A percentile compares a stretch with the other conserved stretches of the same genome.
These are phyloP conservation scores for Xerocomellus dryophilus DNA, from an alignment of 768 basidiomycete genomes.

Conservation along the genomic window DNA sequence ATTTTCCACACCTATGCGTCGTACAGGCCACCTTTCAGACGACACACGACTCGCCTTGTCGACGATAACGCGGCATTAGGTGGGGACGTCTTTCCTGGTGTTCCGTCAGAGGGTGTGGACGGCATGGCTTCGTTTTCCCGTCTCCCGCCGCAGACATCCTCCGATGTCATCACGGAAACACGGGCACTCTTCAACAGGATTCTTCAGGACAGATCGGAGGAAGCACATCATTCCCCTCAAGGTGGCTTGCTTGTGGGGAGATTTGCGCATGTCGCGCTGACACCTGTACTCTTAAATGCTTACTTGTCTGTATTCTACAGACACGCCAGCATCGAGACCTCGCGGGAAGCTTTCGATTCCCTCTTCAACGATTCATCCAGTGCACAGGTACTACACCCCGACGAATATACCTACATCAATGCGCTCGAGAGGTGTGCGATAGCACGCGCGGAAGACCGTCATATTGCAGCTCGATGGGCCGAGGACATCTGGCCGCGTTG, in stretches of 20 bases:
- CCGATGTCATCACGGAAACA: conserved; percentile 72
- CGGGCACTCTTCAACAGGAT: conserved; percentile 63
- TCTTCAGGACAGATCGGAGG: conserved; percentile 37
- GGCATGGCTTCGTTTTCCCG: conserved; percentile 36
- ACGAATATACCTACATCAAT: conserved; percentile 57
- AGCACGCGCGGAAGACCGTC: conserved; percentile 43
- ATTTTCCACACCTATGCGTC: conserved; percentile 86
- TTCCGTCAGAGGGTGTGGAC: conserved; percentile 1
- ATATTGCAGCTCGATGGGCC: conserved; percentile 48
- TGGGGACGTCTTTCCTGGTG: conserved; percentile 1
- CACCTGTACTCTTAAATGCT: conserved; percentile 67
- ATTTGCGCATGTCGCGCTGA: conserved; percentile 58
- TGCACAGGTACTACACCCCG: conserved; percentile 36
- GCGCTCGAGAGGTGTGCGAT: conserved; percentile 64
- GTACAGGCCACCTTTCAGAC: conserved; percentile 68
- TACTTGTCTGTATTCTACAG: conserved; percentile 76
- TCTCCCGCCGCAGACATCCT: conserved; percentile 66
- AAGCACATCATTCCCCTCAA: background rate
- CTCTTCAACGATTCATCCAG: conserved; percentile 37
- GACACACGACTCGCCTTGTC: conserved; percentile 46
- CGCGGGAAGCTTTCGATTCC: conserved; percentile 48
- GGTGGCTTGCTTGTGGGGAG: conserved; percentile 27
- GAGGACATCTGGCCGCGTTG: conserved; percentile 68
- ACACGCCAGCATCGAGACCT: conserved; percentile 50
- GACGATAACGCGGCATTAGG: conserved; percentile 13